These are phyloP conservation scores for Tricholoma terreum DNA, from an alignment of 768 basidiomycete species.

Conservation along the genomic window DNA sequence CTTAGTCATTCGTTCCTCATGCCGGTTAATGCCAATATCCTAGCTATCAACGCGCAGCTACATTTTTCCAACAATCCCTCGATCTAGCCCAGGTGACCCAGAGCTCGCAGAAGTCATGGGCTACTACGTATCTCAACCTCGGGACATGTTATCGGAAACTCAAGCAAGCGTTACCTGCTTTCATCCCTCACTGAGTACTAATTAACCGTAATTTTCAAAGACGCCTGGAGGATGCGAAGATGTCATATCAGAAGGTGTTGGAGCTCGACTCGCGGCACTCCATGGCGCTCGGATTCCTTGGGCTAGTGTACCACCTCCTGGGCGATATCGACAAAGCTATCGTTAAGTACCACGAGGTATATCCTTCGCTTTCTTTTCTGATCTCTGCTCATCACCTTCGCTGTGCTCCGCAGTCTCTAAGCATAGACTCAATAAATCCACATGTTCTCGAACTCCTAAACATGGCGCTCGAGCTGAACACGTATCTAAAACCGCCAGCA, in stretches of 20 bases:
- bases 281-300: slow-evolving; percentile 81
- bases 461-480: slow-evolving; percentile 63
- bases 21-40: not conserved
- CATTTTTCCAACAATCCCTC: slow-evolving; percentile 71
- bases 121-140: slow-evolving; percentile 87
- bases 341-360: slow-evolving; percentile 87
- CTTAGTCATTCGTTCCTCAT: not conserved
- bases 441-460: slow-evolving; percentile 81
- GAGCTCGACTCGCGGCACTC: slow-evolving; percentile 85
- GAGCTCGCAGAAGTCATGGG: slow-evolving; percentile 81
- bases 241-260: slow-evolving; percentile 74
- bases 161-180: slow-evolving; percentile 44
- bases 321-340: slow-evolving; percentile 79
- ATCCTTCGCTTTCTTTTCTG: slow-evolving; percentile 15
- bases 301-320: slow-evolving; percentile 81
- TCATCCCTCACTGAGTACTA: not conserved
- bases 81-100: slow-evolving; percentile 84
- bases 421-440: slow-evolving; percentile 79
- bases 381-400: slow-evolving; percentile 1
- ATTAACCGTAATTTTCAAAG: slow-evolving; percentile 22
- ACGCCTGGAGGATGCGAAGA: slow-evolving; percentile 62
- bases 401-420: slow-evolving; percentile 51
- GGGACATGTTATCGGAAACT: slow-evolving; percentile 86
- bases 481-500: slow-evolving; percentile 16
- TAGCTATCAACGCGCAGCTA: slow-evolving; percentile 72